These are phyloP conservation scores for Fusarium hostae DNA, from an alignment of 2,329 filamentous ascomycete species.

Conservation along the genomic window DNA sequence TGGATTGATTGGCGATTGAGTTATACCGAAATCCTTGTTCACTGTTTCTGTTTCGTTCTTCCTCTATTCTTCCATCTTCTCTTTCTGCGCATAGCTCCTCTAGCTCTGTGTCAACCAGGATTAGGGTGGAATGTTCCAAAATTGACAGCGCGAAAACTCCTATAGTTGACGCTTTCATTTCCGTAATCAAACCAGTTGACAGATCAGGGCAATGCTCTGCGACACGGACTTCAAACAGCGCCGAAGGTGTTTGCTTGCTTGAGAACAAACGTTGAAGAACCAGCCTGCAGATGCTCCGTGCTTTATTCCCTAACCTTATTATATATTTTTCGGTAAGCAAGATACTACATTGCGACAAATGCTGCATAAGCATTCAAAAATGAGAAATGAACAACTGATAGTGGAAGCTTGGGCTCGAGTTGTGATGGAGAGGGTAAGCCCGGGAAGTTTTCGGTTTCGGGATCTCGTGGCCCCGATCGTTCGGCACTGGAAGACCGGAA, in stretches of 20 bases:
- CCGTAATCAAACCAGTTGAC: background rate
- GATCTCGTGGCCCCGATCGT: slow-evolving; percentile 5
- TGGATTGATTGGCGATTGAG: background rate
- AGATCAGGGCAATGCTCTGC: background rate
- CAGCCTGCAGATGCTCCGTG: slow-evolving; percentile 25
- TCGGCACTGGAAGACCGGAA: slow-evolving; percentile 9
- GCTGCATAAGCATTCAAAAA: slow-evolving; percentile 4
- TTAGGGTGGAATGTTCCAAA: background rate
- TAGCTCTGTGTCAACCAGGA: background rate
- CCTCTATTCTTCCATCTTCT: slow-evolving; percentile 13
- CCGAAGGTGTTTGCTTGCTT: slow-evolving; percentile 23
- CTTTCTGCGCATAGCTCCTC: background rate
- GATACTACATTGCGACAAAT: background rate
- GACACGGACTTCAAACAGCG: background rate
- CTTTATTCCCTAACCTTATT: slow-evolving; percentile 13
- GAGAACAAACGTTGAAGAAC: slow-evolving; percentile 19
- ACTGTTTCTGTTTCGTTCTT: slow-evolving; percentile 17
- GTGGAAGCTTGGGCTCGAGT: slow-evolving; percentile 11
- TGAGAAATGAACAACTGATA: slow-evolving; percentile 17
- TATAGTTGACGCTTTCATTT: background rate
- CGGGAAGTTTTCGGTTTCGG: slow-evolving; percentile 11
- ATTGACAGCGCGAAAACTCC: background rate
- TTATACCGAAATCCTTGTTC: background rate
- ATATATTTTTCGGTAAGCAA: slow-evolving; percentile 6
- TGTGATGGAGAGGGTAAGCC: background rate